Base-by-base conservation (phyloP, 495 filamentous ascomycete genomes). In the Lasiosphaeria ovina region DNA sequence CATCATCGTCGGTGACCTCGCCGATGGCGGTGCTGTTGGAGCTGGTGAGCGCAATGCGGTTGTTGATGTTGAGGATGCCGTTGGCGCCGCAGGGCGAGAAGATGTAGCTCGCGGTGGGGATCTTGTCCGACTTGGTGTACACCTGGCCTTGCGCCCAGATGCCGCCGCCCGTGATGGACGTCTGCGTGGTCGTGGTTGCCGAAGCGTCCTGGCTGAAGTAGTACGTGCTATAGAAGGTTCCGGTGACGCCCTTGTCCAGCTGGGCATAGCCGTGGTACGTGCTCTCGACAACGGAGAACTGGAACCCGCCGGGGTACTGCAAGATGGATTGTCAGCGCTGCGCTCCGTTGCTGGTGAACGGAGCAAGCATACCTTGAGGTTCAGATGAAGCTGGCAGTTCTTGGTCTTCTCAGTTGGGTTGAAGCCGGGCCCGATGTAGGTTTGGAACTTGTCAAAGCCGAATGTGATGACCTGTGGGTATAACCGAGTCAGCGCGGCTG, bases 301-400 rank as follows among this genome's bases (percentile, higher is more conserved):
- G 80, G 79, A 83, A 86, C 54, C 83, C 83, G 49, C 75, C 76
- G 42, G 83, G 83, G 72, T 84, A 84, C 70, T 68, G 24, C 24
- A 24, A 24, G 24, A 24, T 16, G 31, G 16, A 51, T 32, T 17
- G 12, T 14, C 17, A 51, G 12, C 64, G 24, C 24, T 2, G 24
- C 24, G 24, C 24, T 24, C 24, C 24, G 24, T 24, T 24, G 24
- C 24, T 24, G 24, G 24, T 24, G 24, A 24, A 24, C 24, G 24
- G 24, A 24, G 24, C 24, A 24, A 24, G 24, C 24, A 24, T 24
- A 24, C 24, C 24, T 80, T 76, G 58, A 86, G 76, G 69, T 73
- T 77, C 66, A 86, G 58, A 69, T 85, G 80, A 51, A 86, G 71
- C 72, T 83, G 79, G 79, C 83, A 86, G 77, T 83, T 82, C 81